These are phyloP conservation scores for Xerocomellus amylosporus DNA, from an alignment of 768 basidiomycete species.

Conservation along the genomic window DNA sequence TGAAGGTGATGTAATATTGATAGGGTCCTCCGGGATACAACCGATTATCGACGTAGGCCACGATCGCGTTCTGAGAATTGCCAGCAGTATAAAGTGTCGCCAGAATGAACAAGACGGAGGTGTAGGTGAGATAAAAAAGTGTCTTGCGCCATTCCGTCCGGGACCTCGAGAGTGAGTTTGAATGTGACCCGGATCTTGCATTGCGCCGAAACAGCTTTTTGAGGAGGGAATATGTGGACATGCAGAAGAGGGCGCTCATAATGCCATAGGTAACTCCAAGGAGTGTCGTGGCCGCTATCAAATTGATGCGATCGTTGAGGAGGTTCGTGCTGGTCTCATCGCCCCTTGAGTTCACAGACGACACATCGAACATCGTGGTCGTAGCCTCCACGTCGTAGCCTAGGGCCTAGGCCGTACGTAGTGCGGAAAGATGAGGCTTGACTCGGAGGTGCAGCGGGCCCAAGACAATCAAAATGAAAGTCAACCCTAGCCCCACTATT, in stretches of 20 bases:
- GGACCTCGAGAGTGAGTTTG: slow-evolving; percentile 1
- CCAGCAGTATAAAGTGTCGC: slow-evolving; percentile 28
- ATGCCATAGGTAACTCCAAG: slow-evolving; percentile 24
- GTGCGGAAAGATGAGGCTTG: slow-evolving; percentile 2
- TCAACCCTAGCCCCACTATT: slow-evolving; percentile 7
- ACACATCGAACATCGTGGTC: slow-evolving; percentile 6
- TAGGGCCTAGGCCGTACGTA: background rate
- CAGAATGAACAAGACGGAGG: slow-evolving; percentile 26
- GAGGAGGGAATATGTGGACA: slow-evolving; percentile 17
- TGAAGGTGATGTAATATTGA: slow-evolving; percentile 22
- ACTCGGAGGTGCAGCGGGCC: slow-evolving; percentile 8
- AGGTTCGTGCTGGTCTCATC: slow-evolving; percentile 4
- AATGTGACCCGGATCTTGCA: slow-evolving; percentile 2
- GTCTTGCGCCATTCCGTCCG: slow-evolving; percentile 16
- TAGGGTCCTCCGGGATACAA: slow-evolving; percentile 27
- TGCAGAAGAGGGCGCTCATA: slow-evolving; percentile 19
- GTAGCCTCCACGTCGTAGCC: slow-evolving; percentile 3
- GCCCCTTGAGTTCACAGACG: slow-evolving; percentile 7
- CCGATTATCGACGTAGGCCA: slow-evolving; percentile 32
- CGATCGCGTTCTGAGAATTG: slow-evolving; percentile 28
- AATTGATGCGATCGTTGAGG: slow-evolving; percentile 23
- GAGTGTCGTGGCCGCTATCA: slow-evolving; percentile 26
- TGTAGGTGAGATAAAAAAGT: slow-evolving; percentile 28
- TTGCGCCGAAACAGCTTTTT: slow-evolving; percentile 17
- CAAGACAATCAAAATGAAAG: slow-evolving; percentile 15